These are phyloP conservation scores for Plasmodium vinckei DNA, from an alignment of 169 alveolate species.

Conservation along the genomic window DNA sequence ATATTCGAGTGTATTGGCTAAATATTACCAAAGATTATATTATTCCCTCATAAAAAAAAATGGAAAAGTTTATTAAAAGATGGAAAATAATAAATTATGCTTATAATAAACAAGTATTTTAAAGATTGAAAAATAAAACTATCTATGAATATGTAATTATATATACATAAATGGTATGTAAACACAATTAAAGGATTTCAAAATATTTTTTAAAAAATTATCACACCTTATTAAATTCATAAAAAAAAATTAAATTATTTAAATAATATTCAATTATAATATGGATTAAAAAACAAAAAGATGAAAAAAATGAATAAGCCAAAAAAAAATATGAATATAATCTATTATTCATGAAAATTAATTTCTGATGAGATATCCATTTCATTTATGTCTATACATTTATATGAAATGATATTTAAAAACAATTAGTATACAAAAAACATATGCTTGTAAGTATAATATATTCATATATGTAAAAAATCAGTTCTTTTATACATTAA, in stretches of 20 bases:
- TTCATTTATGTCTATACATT: slow-evolving; percentile 16
- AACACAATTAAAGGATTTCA: slow-evolving; percentile 1
- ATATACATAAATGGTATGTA: neutral
- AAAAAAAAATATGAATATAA: slow-evolving; percentile 4
- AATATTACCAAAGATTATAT: slow-evolving; percentile 7
- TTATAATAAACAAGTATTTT: slow-evolving; percentile 14
- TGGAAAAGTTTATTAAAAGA: slow-evolving; percentile 13
- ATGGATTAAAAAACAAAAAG: slow-evolving; percentile 20
- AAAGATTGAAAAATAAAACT: slow-evolving; percentile 6
- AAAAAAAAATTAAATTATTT: neutral
- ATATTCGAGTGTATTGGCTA: neutral
- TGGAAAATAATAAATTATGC: slow-evolving; percentile 28
- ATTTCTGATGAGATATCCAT: slow-evolving; percentile 15
- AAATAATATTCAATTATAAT: slow-evolving; percentile 8
- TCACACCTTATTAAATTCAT: neutral
- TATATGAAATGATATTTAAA: neutral
- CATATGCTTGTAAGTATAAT: neutral
- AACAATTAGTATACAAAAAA: slow-evolving; percentile 15
- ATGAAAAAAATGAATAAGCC: neutral
- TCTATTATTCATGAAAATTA: slow-evolving; percentile 14
- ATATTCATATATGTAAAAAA: neutral
- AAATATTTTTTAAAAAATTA: slow-evolving; percentile 9
- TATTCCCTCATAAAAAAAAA: slow-evolving; percentile 15
- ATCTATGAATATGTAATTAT: neutral
- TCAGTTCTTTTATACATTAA: neutral